These are phyloP conservation scores for Globisporangium orthogonon DNA, from an alignment of 352 stramenopile genomes.

Conservation along the genomic window DNA sequence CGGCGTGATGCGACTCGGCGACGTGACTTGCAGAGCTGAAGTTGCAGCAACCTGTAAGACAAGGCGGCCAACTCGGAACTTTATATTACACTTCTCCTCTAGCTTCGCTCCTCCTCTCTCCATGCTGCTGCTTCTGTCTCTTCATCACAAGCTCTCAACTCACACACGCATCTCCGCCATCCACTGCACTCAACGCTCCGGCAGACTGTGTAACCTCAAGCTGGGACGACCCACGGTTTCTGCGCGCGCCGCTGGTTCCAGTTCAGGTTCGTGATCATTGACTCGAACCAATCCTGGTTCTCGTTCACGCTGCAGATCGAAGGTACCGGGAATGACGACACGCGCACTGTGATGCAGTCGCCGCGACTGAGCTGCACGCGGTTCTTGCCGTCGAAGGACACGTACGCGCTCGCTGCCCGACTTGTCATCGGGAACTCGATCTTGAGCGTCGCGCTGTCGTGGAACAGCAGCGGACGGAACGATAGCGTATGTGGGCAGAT, in stretches of 20 bases:
- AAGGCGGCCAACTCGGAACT: slow-evolving; percentile 1
- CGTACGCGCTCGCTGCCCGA: slow-evolving; percentile 64
- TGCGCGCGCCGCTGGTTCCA: slow-evolving; percentile 87
- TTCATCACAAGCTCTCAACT: background rate
- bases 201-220: background rate
- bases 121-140: background rate
- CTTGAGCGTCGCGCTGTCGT: slow-evolving; percentile 87
- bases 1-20: no score
- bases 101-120: background rate
- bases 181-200: background rate
- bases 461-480: slow-evolving; percentile 89
- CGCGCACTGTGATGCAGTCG: slow-evolving; percentile 80
- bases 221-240: slow-evolving; percentile 57
- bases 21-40: no score
- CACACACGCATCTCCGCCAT: background rate
- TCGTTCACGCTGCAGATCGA: slow-evolving; percentile 85
- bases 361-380: slow-evolving; percentile 81
- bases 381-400: slow-evolving; percentile 91
- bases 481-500: slow-evolving; percentile 98
- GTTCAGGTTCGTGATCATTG: slow-evolving; percentile 90
- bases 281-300: slow-evolving; percentile 91
- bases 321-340: slow-evolving; percentile 85
- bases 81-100: slow-evolving; percentile 4
- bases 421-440: slow-evolving; percentile 85
- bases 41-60: no score